Evolutionary conservation across 2,329 filamentous ascomycete genomes (phyloP).

Genomic region (Rachicladosporium sp.): DNA sequence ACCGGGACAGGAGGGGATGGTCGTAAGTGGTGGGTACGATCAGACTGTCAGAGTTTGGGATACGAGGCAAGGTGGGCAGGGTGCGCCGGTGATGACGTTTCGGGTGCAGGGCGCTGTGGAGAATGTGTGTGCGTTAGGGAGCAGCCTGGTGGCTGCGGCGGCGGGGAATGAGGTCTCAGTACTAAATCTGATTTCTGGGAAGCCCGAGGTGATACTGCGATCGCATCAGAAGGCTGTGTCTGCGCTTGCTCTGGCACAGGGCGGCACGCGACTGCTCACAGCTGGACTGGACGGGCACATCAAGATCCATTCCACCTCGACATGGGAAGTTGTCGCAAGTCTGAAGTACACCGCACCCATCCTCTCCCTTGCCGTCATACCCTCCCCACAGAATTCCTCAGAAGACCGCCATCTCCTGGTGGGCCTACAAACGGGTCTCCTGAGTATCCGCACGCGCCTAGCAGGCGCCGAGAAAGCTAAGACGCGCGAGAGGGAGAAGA

Average conservation of each 20-base stretch:
- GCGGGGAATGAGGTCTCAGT: conserved; percentile 81
- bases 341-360: conserved; percentile 89
- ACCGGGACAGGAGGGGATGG: conserved; percentile 58
- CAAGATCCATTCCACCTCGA: conserved; percentile 88
- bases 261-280: conserved; percentile 68
- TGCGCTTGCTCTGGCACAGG: conserved; percentile 66
- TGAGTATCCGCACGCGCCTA: conserved; percentile 80
- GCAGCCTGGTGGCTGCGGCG: conserved; percentile 74
- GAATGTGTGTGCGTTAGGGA: conserved; percentile 72
- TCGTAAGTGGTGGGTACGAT: conserved; percentile 90
- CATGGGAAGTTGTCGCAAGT: conserved; percentile 93
- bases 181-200: conserved; percentile 81
- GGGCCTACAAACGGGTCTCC: conserved; percentile 85
- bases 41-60: conserved; percentile 91
- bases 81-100: conserved; percentile 73
- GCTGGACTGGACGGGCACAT: conserved; percentile 90
- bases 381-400: conserved; percentile 45
- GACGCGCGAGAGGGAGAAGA: conserved; percentile 65
- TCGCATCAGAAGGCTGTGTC: conserved; percentile 99
- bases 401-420: conserved; percentile 91
- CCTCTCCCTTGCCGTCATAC: conserved; percentile 67
- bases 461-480: conserved; percentile 68
- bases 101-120: conserved; percentile 87
- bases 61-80: conserved; percentile 49
- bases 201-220: conserved; percentile 71